Conservation (phyloP, 257 asterid species). For the Ilex asprella region DNA sequence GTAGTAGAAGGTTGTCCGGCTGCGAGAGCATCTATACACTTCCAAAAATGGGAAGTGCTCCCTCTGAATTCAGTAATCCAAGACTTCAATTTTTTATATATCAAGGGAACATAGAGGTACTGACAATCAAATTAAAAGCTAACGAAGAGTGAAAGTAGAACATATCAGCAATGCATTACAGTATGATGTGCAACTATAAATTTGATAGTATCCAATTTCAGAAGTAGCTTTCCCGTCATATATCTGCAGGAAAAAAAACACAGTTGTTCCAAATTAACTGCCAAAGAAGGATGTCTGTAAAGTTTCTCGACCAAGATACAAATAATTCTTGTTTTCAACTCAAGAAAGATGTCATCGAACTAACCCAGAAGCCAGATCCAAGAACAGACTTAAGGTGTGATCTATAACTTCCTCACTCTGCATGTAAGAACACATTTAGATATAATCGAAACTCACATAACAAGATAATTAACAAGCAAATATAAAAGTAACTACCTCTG, state of each 20-base stretch:
- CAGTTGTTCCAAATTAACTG: background rate
- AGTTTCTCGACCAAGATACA: background rate
- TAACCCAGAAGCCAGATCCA: conserved; percentile 97
- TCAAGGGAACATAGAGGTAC: background rate
- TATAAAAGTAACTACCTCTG: conserved; percentile 46
- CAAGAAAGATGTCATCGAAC: conserved; percentile 10
- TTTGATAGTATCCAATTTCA: conserved; percentile 90
- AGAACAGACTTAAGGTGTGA: conserved; percentile 83
- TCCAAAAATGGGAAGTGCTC: conserved; percentile 93
- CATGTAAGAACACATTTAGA: conserved; percentile 21
- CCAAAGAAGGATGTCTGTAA: background rate
- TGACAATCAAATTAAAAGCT: conserved; percentile 6
- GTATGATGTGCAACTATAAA: conserved; percentile 78
- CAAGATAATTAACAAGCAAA: conserved; percentile 10
- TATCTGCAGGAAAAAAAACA: conserved; percentile 45
- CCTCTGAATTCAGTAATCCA: conserved; percentile 41
- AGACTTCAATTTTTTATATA: background rate
- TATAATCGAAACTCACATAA: conserved; percentile 5
- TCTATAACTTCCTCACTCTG: conserved; percentile 88
- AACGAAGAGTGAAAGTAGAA: conserved; percentile 1
- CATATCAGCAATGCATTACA: conserved; percentile 32
- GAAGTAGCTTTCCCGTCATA: conserved; percentile 92
- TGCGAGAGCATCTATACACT: conserved; percentile 76
- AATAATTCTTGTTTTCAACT: no score
- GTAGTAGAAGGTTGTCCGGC: conserved; percentile 91